A percentile compares a stretch with the other conserved stretches of the same genome.
phyloP scores from a whole-genome alignment of 306 rosid genomes.

The Acacia melanoxylon region DNA sequence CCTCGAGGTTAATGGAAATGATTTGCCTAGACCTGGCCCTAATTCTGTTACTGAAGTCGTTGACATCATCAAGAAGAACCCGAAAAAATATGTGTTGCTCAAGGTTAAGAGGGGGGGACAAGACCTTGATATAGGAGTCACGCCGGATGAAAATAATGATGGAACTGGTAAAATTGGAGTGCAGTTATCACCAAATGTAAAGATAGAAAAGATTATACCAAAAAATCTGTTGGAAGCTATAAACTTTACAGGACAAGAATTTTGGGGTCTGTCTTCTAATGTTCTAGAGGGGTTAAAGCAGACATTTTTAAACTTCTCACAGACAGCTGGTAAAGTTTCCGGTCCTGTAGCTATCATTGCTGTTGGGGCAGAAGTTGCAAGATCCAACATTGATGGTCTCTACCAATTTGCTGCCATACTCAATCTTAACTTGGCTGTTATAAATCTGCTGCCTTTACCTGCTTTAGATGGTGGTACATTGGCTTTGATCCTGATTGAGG shows the following conservation, averaged over 20 bases:
- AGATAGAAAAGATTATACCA: conserved; percentile 62
- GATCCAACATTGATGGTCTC: conserved; percentile 68
- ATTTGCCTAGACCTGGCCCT: conserved; percentile 68
- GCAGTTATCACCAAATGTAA: conserved; percentile 83
- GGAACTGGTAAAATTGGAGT: conserved; percentile 98
- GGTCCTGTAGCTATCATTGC: conserved; percentile 82
- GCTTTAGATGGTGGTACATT: conserved; percentile 74
- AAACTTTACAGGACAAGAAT: conserved; percentile 52
- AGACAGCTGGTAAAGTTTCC: conserved; percentile 69
- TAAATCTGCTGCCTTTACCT: conserved; percentile 75
- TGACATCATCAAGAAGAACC: conserved; percentile 65
- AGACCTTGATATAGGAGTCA: conserved; percentile 65
- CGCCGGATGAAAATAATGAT: conserved; percentile 84
- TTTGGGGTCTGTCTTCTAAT: conserved; percentile 56
- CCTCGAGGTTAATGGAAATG: conserved; percentile 69
- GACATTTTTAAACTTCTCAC: conserved; percentile 67
- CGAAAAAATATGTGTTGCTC: conserved; percentile 69
- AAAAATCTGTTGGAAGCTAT: conserved; percentile 48
- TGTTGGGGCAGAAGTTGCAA: conserved; percentile 77
- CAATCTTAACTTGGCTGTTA: conserved; percentile 68
- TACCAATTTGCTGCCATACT: conserved; percentile 76
- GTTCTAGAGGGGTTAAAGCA: conserved; percentile 67
- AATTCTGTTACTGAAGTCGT: conserved; percentile 74
- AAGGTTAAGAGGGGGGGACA: conserved; percentile 71
- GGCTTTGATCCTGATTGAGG: conserved; percentile 70